These are phyloP conservation scores for Xylaria telfairii DNA, from an alignment of 495 filamentous ascomycete genomes.

Conservation along the genomic window DNA sequence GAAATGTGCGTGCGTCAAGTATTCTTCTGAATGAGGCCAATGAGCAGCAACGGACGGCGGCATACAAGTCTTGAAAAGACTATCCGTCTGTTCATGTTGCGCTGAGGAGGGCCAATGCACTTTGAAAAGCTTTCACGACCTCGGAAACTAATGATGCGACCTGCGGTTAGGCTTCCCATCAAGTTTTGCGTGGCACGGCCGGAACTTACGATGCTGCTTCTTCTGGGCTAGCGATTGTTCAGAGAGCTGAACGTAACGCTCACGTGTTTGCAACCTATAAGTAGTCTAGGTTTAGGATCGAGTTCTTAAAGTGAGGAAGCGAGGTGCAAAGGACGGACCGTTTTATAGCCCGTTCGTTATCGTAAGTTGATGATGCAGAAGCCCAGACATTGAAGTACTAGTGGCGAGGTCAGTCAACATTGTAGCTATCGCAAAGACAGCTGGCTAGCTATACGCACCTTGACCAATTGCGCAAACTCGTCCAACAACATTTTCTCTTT, in stretches of 20 bases:
- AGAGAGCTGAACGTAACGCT: constrained; percentile 71
- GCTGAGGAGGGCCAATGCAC: constrained; percentile 71
- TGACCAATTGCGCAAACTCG: constrained; percentile 67
- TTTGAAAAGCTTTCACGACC: constrained; percentile 83
- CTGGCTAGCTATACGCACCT: constrained; percentile 58
- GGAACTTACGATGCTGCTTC: constrained; percentile 72
- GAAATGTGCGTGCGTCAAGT: neutral
- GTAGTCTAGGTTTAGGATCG: constrained; percentile 17
- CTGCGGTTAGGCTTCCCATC: neutral
- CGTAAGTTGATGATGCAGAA: constrained; percentile 65
- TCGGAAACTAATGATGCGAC: constrained; percentile 60
- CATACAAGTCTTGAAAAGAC: neutral
- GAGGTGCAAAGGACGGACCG: constrained; percentile 38
- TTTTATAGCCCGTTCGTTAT: constrained; percentile 73
- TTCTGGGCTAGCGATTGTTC: constrained; percentile 73
- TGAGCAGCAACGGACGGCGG: neutral
- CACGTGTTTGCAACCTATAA: constrained; percentile 71
- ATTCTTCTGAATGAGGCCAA: neutral
- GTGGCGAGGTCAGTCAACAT: constrained; percentile 15
- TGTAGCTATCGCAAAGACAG: neutral
- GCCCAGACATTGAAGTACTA: constrained; percentile 78
- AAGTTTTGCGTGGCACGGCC: neutral
- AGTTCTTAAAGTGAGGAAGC: neutral
- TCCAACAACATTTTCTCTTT: constrained; percentile 66
- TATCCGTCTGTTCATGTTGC: constrained; percentile 23